These are phyloP conservation scores for Mortierella sp. DNA, from an alignment of 371 early-diverging fungal species.

Conservation along the genomic window DNA sequence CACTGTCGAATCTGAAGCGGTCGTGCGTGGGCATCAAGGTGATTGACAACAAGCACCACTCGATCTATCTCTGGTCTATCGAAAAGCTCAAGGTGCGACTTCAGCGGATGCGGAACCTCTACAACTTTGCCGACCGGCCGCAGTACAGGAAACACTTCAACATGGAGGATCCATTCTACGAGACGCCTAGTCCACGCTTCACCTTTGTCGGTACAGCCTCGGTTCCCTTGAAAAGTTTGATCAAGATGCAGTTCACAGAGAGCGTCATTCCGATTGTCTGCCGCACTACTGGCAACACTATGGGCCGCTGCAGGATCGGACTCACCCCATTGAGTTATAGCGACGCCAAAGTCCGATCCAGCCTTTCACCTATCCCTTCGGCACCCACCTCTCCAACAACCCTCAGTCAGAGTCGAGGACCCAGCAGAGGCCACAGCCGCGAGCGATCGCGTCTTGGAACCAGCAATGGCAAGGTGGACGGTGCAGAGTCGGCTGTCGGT, in stretches of 20 bases:
- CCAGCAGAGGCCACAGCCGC: conserved; percentile 48
- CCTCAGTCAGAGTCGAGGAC: conserved; percentile 20
- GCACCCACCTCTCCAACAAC: conserved; percentile 42
- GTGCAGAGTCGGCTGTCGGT: conserved; percentile 21
- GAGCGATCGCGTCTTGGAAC: conserved; percentile 38
- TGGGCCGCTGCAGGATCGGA: conserved; percentile 64
- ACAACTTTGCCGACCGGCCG: conserved; percentile 80
- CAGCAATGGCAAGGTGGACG: conserved; percentile 10
- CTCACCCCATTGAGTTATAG: conserved; percentile 64
- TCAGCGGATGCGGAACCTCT: conserved; percentile 85
- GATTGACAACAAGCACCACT: conserved; percentile 78
- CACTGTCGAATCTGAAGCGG: conserved; percentile 63
- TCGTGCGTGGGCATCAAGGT: conserved; percentile 80
- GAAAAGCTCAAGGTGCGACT: conserved; percentile 76
- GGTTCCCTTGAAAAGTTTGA: conserved; percentile 63
- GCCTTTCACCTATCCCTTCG: conserved; percentile 15
- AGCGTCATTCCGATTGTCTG: conserved; percentile 67
- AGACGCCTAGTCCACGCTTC: conserved; percentile 64
- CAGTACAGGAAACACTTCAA: conserved; percentile 80
- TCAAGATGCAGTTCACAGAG: conserved; percentile 65
- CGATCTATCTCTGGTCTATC: conserved; percentile 83
- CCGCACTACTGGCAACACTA: conserved; percentile 65
- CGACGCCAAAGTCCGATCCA: conserved; percentile 20
- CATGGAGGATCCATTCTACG: conserved; percentile 84
- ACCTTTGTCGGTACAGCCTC: conserved; percentile 73